Base-by-base conservation (phyloP, 441 rosid genomes). In the Melastoma candidum region DNA sequence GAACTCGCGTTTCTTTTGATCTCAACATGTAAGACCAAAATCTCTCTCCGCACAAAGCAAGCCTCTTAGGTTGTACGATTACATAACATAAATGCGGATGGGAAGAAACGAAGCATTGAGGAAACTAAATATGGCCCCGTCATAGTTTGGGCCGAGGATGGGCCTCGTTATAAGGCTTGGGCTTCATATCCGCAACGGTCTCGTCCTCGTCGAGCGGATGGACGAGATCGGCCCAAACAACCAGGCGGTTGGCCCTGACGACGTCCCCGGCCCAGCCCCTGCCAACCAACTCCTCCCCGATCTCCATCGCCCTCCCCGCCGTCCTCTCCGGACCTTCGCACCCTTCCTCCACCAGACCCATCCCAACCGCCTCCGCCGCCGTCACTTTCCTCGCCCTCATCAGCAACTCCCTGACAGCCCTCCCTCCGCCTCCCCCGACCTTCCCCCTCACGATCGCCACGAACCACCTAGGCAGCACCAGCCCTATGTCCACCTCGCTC, bases 401-500 rank as follows among this genome's bases (percentile, higher is more conserved):
- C 51, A 83, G 13, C 41, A 78, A 56, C 26, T 79, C 80, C 0
- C 72, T 17, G 22, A 17, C 22, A 17, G 22, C 22, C 22, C 22
- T 17, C 22, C 22, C 22, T 17, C 22, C 22, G 4, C 72, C 71
- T 7, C 72, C 77, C 10, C 22, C 22, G 22, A 83, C 60, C 66
- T 69, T 84, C 39, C 57, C 17, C 57, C 66, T 70, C 36, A 87
- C 12, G 25, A 87, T 0, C 44, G 68, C 61, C 57, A 71, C 6
- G 62, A 76, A 64, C 77, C 78, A 74, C 1, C 59, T 60, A 5
- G 85, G 61, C 0, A 84, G 51, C 41, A 11, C 63, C 1, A 76
- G 64, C 1, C 71, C 76, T 41, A 87, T 74, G 52, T 84, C 78
- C 11, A 83, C 7, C 61, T 87, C 96, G 50, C 88, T 84, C 85